Evolutionary conservation across 441 rosid genomes (phyloP), one percentile per base, ranked within the genome.

Genomic region (Erodium chrysanthum): DNA sequence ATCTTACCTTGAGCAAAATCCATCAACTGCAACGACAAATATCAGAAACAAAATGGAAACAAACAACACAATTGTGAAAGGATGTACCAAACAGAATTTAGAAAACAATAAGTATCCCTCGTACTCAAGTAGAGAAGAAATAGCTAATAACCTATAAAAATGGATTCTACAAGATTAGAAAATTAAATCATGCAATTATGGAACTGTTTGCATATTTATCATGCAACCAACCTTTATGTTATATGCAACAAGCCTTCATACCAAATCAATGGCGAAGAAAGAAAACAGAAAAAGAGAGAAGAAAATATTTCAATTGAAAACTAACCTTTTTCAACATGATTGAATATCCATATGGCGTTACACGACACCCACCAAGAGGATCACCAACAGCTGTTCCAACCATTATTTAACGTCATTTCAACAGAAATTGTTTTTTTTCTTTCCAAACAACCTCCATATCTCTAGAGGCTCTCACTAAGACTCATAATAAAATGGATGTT

Each of bases 291-390:
- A 61, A 44, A 64, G 44, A n/a, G 6, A 5, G 4, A 54, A 4
- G 9, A 17, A 8, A 54, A 42, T 69, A 63, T 33, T 58, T 66
- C 21, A 21, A 40, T 23, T 48, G 60, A 70, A 69, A 3, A 70
- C 79, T 66, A 64, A 91, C 98, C 97, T 91, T 88, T 78, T 80
- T 82, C 83, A 94, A 75, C 91, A 94, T 76, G 65, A 83, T 73
- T 2, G 97, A 85, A 72, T 91, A 94, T 76, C 96, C 98, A 75
- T 83, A 83, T 33, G 94, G 96, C n/a, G 98, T 89, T 48, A 94
- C 74, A 25, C 82, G 54, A 68, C 98, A 94, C 48, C 96, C 96
- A 27, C 98, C 98, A 2, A 94, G 85, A 60, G 97, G 96, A 84
- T 94, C 98, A 78, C 83, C 79, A 68, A 76, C 72, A 62, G 98